Base-by-base conservation (phyloP, 108 stramenopile genomes). In the Chaetoceros tenuissimus region DNA sequence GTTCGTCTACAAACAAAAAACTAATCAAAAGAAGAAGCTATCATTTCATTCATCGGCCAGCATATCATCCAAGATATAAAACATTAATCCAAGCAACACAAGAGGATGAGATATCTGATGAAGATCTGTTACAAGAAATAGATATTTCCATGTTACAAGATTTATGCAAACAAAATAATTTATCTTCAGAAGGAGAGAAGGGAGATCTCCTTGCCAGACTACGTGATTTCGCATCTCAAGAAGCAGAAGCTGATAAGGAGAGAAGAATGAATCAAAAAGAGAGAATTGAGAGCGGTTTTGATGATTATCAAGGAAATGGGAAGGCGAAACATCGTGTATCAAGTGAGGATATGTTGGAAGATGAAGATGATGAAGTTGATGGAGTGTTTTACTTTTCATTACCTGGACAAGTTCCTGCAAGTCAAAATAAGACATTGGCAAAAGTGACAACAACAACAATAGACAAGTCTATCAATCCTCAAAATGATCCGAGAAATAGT, bases 101-200 rank as follows among this genome's bases (percentile, higher is more conserved):
- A n/a, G n/a, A n/a, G n/a, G n/a, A n/a, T n/a, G n/a, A n/a, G n/a
- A n/a, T n/a, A n/a, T n/a, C n/a, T n/a, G 80, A 82, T 44, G 74
- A 80, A 51, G 23, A 59, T 48, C 63, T 92, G 18, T 65, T 92
- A 21, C 56, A 70, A 51, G 28, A 64, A 34, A 74, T 84, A 8
- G 59, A 71, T 19, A 68, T 59, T 34, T 53, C 65, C n/a, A 71
- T 81, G 52, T 63, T 92, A 2, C 57, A 69, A 48, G 72, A 63
- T 46, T 62, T 92, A 28, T 92, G 91, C 50, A 20, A 67, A 20
- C 76, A 82, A 56, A 73, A 84, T 46, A 34, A 64, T 17, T 58
- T 88, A 13, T 54, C 75, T 0, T 53, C 72, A 1, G 20, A 71
- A 19, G 91, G 86, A 1, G 74, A 71, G 31, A 92, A 92, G 56